Conservation (phyloP, 768 basidiomycete species). For the Leucocoprinus sp. region DNA sequence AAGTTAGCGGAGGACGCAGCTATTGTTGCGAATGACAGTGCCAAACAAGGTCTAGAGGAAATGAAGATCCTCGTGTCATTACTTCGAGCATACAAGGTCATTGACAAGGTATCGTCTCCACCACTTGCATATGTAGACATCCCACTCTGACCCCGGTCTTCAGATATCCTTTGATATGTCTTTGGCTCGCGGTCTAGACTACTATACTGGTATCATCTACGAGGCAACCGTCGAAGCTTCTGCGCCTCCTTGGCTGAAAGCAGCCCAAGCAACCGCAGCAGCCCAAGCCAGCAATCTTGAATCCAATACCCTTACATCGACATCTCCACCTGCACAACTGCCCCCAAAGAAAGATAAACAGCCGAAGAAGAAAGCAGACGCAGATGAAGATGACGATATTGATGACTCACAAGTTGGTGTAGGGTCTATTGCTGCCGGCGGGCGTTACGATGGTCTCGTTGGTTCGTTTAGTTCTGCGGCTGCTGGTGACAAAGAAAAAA, state of each 20-base stretch:
- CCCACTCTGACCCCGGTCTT: neutral
- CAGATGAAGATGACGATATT: slow-evolving; percentile 68
- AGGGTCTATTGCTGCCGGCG: slow-evolving; percentile 98
- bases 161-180: slow-evolving; percentile 96
- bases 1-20: slow-evolving; percentile 54
- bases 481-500: slow-evolving; percentile 55
- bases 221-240: slow-evolving; percentile 93
- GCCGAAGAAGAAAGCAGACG: slow-evolving; percentile 37
- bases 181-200: slow-evolving; percentile 94
- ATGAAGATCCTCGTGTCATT: slow-evolving; percentile 82
- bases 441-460: slow-evolving; percentile 93
- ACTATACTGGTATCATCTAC: slow-evolving; percentile 98
- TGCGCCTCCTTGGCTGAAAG: slow-evolving; percentile 77
- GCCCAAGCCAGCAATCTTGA: slow-evolving; percentile 20
- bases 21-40: slow-evolving; percentile 63
- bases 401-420: slow-evolving; percentile 94
- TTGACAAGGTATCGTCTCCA: slow-evolving; percentile 52
- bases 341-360: slow-evolving; percentile 22
- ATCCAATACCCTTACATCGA: slow-evolving; percentile 16
- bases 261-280: slow-evolving; percentile 40
- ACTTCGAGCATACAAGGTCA: slow-evolving; percentile 70
- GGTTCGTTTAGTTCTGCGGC: slow-evolving; percentile 84
- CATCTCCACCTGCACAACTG: slow-evolving; percentile 21
- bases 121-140: neutral
- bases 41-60: slow-evolving; percentile 77